Percentiles rank a stretch among this genome's conserved stretches.
These are phyloP conservation scores for Entoloma clypeatum DNA, from an alignment of 1,284 basidiomycete genomes.

Conservation along the genomic window DNA sequence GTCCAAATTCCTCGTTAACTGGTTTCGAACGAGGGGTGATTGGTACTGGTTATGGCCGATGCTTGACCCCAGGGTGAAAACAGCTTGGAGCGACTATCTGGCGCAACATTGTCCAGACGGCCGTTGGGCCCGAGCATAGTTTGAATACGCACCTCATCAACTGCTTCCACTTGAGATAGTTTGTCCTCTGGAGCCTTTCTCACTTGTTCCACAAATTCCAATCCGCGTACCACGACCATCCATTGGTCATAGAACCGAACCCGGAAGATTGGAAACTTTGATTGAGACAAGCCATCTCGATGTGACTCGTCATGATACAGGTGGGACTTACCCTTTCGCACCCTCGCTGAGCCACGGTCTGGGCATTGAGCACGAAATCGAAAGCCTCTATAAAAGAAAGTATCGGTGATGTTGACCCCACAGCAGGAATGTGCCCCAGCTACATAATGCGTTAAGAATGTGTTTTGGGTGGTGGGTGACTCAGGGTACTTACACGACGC, in stretches of 20 bases:
- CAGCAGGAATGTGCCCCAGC: too few relatives aligned
- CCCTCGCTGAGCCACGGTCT: too few relatives aligned
- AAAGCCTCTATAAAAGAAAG: too few relatives aligned
- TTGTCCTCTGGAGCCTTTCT: constrained; percentile 23
- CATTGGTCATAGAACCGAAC: constrained; percentile 20
- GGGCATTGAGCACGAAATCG: too few relatives aligned
- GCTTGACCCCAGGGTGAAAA: constrained; percentile 27
- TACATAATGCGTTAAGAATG: too few relatives aligned
- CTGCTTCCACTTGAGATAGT: constrained; percentile 21
- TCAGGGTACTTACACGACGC: too few relatives aligned
- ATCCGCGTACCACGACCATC: constrained; percentile 24
- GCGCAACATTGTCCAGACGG: background rate
- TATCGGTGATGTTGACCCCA: too few relatives aligned
- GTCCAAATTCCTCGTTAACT: constrained; percentile 32
- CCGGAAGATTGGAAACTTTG: too few relatives aligned
- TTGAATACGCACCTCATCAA: constrained; percentile 17
- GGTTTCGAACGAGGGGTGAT: constrained; percentile 25
- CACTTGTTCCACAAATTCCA: constrained; percentile 23
- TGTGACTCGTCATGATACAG: too few relatives aligned
- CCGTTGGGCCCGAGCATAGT: background rate
- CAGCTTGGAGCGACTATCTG: constrained; percentile 21
- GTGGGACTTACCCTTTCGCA: too few relatives aligned
- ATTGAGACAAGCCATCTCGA: too few relatives aligned
- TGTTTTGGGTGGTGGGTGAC: too few relatives aligned
- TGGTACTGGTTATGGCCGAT: constrained; percentile 29